Evolutionary conservation across 164 flowering plant genomes (phyloP).

Genomic region (Magnolia sinica): DNA sequence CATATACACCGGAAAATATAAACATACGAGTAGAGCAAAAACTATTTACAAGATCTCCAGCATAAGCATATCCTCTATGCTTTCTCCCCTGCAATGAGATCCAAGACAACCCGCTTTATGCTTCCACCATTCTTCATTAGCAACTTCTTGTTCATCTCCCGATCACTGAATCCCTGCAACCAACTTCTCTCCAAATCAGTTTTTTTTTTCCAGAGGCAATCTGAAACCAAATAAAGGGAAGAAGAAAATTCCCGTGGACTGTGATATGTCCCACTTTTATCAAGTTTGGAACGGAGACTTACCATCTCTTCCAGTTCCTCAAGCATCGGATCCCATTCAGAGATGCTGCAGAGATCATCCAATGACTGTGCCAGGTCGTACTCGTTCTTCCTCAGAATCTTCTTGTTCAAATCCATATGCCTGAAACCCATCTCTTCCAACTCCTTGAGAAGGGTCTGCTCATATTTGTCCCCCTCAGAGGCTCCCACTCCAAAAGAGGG

Average conservation of each 20-base stretch:
- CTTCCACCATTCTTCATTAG: slow-evolving; percentile 88
- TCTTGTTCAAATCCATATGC: slow-evolving; percentile 69
- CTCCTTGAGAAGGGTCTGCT: slow-evolving; percentile 55
- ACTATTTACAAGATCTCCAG: not conserved
- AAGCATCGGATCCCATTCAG: slow-evolving; percentile 85
- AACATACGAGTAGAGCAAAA: not conserved
- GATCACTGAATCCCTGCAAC: slow-evolving; percentile 76
- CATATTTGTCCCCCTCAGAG: slow-evolving; percentile 4
- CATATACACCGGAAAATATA: not conserved
- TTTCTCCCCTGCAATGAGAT: slow-evolving; percentile 63
- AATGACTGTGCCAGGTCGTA: slow-evolving; percentile 63
- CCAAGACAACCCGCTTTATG: slow-evolving; percentile 83
- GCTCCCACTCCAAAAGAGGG: not conserved
- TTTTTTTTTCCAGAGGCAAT: too few species aligned
- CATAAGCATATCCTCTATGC: slow-evolving; percentile 14
- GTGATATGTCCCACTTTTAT: too few species aligned
- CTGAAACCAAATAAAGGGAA: not conserved
- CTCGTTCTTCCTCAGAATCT: slow-evolving; percentile 54
- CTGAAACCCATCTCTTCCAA: slow-evolving; percentile 84
- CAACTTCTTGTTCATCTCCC: slow-evolving; percentile 59
- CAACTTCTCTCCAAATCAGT: not conserved
- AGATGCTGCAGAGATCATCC: slow-evolving; percentile 35
- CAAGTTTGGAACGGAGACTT: not conserved
- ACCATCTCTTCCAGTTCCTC: slow-evolving; percentile 91
- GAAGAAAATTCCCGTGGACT: too few species aligned